Conservation (phyloP, 164 flowering plant genomes). For the Buxus sempervirens region DNA sequence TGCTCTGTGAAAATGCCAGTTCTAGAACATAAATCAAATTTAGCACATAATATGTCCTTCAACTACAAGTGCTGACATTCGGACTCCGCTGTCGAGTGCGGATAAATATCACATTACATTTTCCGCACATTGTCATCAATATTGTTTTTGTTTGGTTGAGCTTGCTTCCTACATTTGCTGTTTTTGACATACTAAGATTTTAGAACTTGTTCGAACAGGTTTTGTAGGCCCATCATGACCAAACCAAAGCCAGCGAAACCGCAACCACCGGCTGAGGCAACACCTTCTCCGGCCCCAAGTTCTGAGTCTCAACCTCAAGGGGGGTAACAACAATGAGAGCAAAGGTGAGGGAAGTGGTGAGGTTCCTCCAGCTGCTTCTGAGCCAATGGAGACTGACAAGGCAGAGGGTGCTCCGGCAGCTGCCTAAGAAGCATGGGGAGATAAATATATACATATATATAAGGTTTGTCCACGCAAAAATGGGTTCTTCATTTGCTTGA, state of each 20-base stretch:
- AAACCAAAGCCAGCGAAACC: constrained; percentile 77
- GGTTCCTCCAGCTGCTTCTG: constrained; percentile 49
- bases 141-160: too few relatives aligned
- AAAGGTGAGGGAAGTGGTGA: constrained; percentile 35
- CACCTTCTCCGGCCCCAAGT: constrained; percentile 46
- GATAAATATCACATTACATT: too few relatives aligned
- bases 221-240: constrained; percentile 79
- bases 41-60: too few relatives aligned
- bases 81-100: too few relatives aligned
- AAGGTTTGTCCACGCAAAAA: neutral
- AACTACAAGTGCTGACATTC: too few relatives aligned
- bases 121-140: too few relatives aligned
- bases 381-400: constrained; percentile 80
- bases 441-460: neutral
- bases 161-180: too few relatives aligned
- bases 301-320: constrained; percentile 37
- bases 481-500: neutral
- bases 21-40: too few relatives aligned
- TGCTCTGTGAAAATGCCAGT: too few relatives aligned
- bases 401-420: constrained; percentile 26
- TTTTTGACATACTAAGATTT: neutral
- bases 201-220: constrained; percentile 35
- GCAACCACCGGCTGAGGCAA: constrained; percentile 39
- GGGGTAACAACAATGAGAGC: constrained; percentile 33
- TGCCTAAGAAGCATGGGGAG: constrained; percentile 6